A percentile compares a stretch with the other conserved stretches of the same genome.
Evolutionary conservation across 179 eudicot species (phyloP).

Genomic region (Patellifolia procumbens): DNA sequence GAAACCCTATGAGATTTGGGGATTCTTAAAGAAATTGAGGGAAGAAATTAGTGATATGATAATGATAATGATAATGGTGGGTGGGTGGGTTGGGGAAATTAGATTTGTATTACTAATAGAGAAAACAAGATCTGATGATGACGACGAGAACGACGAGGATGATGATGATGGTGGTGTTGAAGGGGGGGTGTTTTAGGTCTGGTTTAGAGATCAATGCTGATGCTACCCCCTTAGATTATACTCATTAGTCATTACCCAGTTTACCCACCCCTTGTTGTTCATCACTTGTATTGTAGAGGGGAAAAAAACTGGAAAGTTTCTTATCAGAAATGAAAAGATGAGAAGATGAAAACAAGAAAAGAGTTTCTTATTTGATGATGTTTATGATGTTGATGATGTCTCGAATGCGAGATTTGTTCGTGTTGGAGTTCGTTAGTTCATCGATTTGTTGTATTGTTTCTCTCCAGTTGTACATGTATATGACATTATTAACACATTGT

Average conservation of each 20-base stretch:
- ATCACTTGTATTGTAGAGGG: slow-evolving; percentile 30
- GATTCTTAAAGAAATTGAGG: background rate
- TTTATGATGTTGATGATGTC: slow-evolving; percentile 2
- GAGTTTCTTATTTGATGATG: slow-evolving; percentile 19
- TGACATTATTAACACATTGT: background rate
- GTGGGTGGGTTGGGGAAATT: slow-evolving; percentile 19
- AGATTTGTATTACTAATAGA: slow-evolving; percentile 20
- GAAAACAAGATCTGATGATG: slow-evolving; percentile 16
- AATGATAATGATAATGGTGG: no score
- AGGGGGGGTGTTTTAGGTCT: slow-evolving; percentile 14
- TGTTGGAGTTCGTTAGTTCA: background rate
- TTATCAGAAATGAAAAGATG: slow-evolving; percentile 7
- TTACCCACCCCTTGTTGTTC: slow-evolving; percentile 18
- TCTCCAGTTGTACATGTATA: background rate
- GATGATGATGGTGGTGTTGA: slow-evolving; percentile 16
- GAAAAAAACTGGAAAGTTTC: slow-evolving; percentile 15
- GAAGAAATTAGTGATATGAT: background rate
- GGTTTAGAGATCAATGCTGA: slow-evolving; percentile 18
- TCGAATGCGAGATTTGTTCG: background rate
- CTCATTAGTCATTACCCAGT: no score
- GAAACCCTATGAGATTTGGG: slow-evolving; percentile 26
- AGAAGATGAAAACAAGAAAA: background rate
- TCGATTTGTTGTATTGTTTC: background rate
- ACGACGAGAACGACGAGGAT: no score
- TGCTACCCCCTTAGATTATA: slow-evolving; percentile 2